Percentiles rank a stretch among this genome's conserved stretches.
Evolutionary conservation across 176 grass and related monocot species (phyloP).

Genomic region (Typha latifolia): DNA sequence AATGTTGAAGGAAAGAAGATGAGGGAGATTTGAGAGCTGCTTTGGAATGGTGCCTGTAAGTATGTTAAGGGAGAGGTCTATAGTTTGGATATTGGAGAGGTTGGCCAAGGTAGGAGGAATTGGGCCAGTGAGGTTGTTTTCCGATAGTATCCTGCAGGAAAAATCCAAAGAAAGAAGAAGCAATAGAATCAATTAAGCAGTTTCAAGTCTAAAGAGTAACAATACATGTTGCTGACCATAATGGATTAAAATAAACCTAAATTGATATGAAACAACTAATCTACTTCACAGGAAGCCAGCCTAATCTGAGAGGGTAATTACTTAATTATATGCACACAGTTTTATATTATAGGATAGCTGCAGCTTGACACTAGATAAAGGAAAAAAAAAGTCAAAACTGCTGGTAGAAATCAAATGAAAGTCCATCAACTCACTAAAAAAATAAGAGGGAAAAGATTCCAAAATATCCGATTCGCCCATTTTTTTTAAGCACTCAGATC

Average conservation of each 20-base stretch:
- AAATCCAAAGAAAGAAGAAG: not conserved
- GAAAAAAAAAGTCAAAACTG: not conserved
- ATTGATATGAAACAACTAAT: not conserved
- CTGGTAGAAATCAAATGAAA: not conserved
- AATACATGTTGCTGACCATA: not conserved
- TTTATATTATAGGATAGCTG: slow-evolving; percentile 5
- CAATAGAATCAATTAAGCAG: not conserved
- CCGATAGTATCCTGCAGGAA: slow-evolving; percentile 61
- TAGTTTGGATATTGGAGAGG: slow-evolving; percentile 49
- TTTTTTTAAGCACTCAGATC: not conserved
- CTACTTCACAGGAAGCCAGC: not conserved
- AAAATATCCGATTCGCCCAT: not conserved
- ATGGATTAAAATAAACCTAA: no score
- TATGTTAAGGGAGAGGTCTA: slow-evolving; percentile 68
- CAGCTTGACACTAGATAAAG: not conserved
- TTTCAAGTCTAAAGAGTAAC: not conserved
- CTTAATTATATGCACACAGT: not conserved
- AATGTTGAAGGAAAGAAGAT: slow-evolving; percentile 57
- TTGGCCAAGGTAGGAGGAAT: slow-evolving; percentile 54
- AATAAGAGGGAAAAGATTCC: not conserved
- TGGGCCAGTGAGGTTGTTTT: slow-evolving; percentile 51
- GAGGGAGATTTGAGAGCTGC: slow-evolving; percentile 47
- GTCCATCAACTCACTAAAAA: not conserved
- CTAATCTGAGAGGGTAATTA: not conserved
- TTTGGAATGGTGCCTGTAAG: slow-evolving; percentile 56